Conservation (phyloP, 176 grass and related monocot species). For the Cenchrus purpureus region DNA sequence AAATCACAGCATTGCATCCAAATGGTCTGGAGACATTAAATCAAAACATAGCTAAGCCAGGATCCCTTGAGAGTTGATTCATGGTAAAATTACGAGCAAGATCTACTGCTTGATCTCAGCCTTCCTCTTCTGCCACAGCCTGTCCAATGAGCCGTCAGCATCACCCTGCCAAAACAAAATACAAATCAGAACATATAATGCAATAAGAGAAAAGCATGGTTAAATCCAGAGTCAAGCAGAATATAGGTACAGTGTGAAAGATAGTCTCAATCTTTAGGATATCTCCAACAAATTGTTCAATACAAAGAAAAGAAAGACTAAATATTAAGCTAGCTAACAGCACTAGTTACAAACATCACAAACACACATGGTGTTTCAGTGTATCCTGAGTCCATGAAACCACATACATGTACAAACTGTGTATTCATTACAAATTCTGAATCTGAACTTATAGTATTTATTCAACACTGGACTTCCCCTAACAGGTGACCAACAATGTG, state of each 20-base stretch:
- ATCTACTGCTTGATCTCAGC: conserved; percentile 73
- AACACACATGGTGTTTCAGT: neutral
- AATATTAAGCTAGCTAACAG: neutral
- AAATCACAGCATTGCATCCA: conserved; percentile 39
- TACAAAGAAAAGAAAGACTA: neutral
- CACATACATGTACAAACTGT: no score
- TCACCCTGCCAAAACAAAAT: conserved; percentile 56
- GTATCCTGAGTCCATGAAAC: neutral
- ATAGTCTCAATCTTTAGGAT: no score
- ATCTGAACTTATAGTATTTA: neutral
- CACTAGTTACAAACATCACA: neutral
- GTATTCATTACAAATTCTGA: neutral
- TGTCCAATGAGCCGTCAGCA: conserved; percentile 76
- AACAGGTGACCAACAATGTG: no score
- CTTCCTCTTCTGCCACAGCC: conserved; percentile 88
- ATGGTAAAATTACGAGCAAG: conserved; percentile 35
- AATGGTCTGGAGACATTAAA: conserved; percentile 30
- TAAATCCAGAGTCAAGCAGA: neutral
- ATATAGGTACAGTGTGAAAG: no score
- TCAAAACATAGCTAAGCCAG: conserved; percentile 25
- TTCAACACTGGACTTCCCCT: no score
- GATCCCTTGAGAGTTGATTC: neutral
- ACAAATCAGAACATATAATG: neutral
- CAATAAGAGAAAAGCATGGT: neutral
- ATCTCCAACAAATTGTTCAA: neutral